Evolutionary conservation across 306 rosid species (phyloP), one percentile per base, ranked within the genome.

Genomic region (Alnus glutinosa): DNA sequence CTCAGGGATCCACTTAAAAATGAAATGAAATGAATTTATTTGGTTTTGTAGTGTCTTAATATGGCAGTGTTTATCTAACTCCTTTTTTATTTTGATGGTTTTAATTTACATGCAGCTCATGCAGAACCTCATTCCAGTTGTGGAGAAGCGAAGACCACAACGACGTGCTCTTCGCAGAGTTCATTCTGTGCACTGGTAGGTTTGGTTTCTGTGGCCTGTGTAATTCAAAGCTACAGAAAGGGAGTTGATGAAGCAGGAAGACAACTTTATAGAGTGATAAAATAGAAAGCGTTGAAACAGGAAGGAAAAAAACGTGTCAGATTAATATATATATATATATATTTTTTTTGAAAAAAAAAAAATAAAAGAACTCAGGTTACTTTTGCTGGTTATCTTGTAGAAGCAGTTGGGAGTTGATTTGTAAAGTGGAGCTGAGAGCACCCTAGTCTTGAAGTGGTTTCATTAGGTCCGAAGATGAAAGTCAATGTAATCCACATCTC

Each of bases 71-170:
- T 62, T 19, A n/a, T 71, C 23, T 50, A 18, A 5, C 69, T 49
- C 63, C 47, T 19, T 18, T 18, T 55, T 28, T 18, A 46, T 50
- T 23, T 23, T 23, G 0, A 44, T 50, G 15, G 6, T 44, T 32
- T 64, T n/a, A 28, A 49, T 49, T 47, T 58, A 39, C 73, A n/a
- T 86, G 88, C 87, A 93, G 98, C 92, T 93, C 39, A 55, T 73
- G 79, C 84, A 89, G 82, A 83, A 18, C 34, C 55, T 88, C 37
- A 75, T 88, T 82, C 97, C 93, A 42, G 55, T 88, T 4, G 81
- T 14, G 75, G 98, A 86, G 87, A 86, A 79, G 79, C 70, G 61
- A 28, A 83, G 75, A 76, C 86, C 83, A 11, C 86, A 82, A 11
- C 84, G n/a, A 59, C 78, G 67, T 9, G 58, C 28, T 62, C 92